A percentile compares a stretch with the other conserved stretches of the same genome.
Conservation (phyloP, 768 basidiomycete genomes). For the Russula sp. region DNA sequence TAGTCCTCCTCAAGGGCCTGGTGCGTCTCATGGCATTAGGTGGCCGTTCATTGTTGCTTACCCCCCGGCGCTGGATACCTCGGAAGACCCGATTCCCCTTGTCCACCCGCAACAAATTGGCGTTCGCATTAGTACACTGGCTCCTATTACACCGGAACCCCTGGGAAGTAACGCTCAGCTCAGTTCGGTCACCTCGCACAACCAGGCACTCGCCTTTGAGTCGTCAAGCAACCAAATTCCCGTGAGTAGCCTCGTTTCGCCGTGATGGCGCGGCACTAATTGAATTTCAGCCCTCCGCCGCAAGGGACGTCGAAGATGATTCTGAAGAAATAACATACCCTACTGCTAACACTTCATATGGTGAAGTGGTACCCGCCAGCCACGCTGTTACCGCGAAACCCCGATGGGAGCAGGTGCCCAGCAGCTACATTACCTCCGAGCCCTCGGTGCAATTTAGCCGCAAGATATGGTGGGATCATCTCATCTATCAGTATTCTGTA, state of each 20-base stretch:
- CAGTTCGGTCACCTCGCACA: background rate
- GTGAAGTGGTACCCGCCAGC: background rate
- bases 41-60: background rate
- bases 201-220: background rate
- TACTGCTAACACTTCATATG: background rate
- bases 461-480: slow-evolving; percentile 75
- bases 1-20: background rate
- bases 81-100: background rate
- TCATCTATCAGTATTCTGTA: slow-evolving; percentile 47
- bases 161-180: background rate
- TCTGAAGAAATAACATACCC: background rate
- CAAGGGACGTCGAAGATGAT: background rate
- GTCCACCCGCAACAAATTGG: background rate
- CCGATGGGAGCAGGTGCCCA: slow-evolving; percentile 8
- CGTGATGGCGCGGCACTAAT: background rate
- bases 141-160: background rate
- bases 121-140: background rate
- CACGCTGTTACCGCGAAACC: background rate
- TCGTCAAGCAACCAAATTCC: background rate
- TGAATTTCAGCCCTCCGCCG: background rate
- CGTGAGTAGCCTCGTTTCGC: background rate
- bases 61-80: background rate
- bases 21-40: background rate
- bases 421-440: slow-evolving; percentile 32
- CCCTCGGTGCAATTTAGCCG: slow-evolving; percentile 64